phyloP scores from a whole-genome alignment of 1,284 basidiomycete genomes.

The Ustilago esculenta region DNA sequence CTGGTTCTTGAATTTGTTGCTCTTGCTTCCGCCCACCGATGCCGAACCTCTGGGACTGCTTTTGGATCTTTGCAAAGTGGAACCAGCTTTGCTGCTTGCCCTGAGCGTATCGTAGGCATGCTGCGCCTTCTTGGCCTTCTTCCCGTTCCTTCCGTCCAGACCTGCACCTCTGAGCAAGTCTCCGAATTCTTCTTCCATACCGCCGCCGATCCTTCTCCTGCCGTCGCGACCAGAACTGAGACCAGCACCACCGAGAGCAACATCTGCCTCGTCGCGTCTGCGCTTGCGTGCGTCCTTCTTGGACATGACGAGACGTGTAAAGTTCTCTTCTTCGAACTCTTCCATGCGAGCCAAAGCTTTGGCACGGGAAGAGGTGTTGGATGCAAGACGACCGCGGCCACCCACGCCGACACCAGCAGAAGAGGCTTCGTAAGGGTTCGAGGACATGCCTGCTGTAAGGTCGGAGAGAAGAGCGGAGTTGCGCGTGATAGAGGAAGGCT shows the following conservation, averaged over 20 bases:
- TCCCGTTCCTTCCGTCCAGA: conserved; percentile 39
- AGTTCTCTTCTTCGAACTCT: conserved; percentile 95
- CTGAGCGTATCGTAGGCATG: conserved; percentile 38
- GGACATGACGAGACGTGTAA: conserved; percentile 88
- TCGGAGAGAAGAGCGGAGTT: conserved; percentile 62
- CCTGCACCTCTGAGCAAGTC: conserved; percentile 58
- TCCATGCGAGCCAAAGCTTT: conserved; percentile 82
- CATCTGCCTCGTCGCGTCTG: conserved; percentile 85
- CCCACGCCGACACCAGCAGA: conserved; percentile 60
- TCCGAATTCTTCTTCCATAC: conserved; percentile 66
- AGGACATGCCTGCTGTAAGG: conserved; percentile 59
- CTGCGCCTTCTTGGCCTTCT: conserved; percentile 49
- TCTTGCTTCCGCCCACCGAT: conserved; percentile 1
- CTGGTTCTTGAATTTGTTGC: conserved; percentile 40
- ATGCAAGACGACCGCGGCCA: conserved; percentile 36
- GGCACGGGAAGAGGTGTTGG: conserved; percentile 72
- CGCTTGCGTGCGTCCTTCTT: conserved; percentile 85
- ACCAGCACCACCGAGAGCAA: conserved; percentile 79
- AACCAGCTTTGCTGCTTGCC: conserved; percentile 26
- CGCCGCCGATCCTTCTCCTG: conserved; percentile 59
- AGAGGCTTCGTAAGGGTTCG: conserved; percentile 63
- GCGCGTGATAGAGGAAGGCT: conserved; percentile 36
- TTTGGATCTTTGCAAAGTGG: conserved; percentile 37
- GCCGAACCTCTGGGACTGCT: background rate
- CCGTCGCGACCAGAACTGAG: conserved; percentile 50